Percentiles rank a stretch among this genome's conserved stretches.
These are phyloP conservation scores for Allantophomopsis cytisporea DNA, from an alignment of 2,329 filamentous ascomycete species.

Conservation along the genomic window DNA sequence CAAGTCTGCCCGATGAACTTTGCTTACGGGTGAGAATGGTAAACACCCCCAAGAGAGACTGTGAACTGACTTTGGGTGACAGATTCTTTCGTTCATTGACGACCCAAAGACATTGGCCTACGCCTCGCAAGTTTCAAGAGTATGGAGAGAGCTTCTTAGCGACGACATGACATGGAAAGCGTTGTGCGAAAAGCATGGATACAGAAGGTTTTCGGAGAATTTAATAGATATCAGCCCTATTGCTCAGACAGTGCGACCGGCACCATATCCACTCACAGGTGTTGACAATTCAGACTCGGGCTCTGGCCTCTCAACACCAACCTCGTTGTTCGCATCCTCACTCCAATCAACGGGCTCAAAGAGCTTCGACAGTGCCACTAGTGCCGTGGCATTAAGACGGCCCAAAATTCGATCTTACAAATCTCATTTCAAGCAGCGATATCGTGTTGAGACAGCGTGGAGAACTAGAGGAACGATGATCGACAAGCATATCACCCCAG, in stretches of 20 bases:
- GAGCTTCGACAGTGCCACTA: conserved; percentile 39
- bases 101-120: conserved; percentile 88
- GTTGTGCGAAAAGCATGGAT: conserved; percentile 90
- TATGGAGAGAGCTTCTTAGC: conserved; percentile 86
- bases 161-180: conserved; percentile 99
- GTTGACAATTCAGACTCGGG: conserved; percentile 1
- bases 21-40: conserved; percentile 53
- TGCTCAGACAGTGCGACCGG: conserved; percentile 10
- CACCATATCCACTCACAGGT: conserved; percentile 12
- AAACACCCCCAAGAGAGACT: conserved; percentile 1
- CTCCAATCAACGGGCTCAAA: conserved; percentile 33
- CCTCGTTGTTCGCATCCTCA: conserved; percentile 12
- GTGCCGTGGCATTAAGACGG: conserved; percentile 27
- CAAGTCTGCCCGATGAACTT: conserved; percentile 79
- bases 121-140: conserved; percentile 87
- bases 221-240: background rate
- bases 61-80: conserved; percentile 2
- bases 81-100: conserved; percentile 95
- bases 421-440: conserved; percentile 94
- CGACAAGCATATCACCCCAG: conserved; percentile 81
- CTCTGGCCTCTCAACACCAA: background rate
- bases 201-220: conserved; percentile 38
- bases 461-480: conserved; percentile 77
- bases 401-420: conserved; percentile 73
- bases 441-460: conserved; percentile 96